Evolutionary conservation across 2,329 filamentous ascomycete species (phyloP), one percentile per base, ranked within the genome.

Genomic region (Penicillium frequentans): DNA sequence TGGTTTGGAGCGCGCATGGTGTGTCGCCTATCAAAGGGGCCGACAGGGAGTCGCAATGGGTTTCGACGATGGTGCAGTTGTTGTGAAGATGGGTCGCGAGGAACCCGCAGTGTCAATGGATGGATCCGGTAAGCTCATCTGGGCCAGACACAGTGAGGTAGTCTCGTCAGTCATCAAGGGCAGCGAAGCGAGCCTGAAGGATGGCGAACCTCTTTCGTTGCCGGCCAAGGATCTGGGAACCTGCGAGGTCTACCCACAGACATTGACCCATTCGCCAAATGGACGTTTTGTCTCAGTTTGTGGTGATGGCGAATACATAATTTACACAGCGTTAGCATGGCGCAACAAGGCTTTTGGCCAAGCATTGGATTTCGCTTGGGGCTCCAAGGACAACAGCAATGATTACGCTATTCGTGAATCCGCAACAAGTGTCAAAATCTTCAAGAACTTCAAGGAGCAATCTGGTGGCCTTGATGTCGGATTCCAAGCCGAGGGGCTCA

Each of bases 21-120:
- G 95, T 84, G 91, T 98, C 46, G 89, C 91, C 26, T 97, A 96
- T 72, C 95, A 99, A 74, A 90, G 91, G 73, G 93, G 93, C 64
- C 92, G 91, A 80, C 95, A 98, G 74, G 92, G 93, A 16, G 86
- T 99, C 64, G 95, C 93, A 7, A 90, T 98, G 68, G 95, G 95
- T 75, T 99, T 96, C 73, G 95, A 99, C 63, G 95, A 99, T 77
- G 95, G 95, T 74, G 93, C 93, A 4, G 93, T 99, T 3, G 95
- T 99, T 45, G 90, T 99, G 56, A 98, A 97, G 78, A 93, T 99
- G 82, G 95, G 95, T 65, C 86, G 95, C 61, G 95, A 99, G 76
- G 93, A 98, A 77, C 95, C 95, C 2, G 95, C 95, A 29, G 93
- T 98, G 19, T 97, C 92, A 13, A 99, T 99, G 95, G 95, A 99